phyloP scores from a whole-genome alignment of 805 yeast species.

The Lachancea sp. region DNA sequence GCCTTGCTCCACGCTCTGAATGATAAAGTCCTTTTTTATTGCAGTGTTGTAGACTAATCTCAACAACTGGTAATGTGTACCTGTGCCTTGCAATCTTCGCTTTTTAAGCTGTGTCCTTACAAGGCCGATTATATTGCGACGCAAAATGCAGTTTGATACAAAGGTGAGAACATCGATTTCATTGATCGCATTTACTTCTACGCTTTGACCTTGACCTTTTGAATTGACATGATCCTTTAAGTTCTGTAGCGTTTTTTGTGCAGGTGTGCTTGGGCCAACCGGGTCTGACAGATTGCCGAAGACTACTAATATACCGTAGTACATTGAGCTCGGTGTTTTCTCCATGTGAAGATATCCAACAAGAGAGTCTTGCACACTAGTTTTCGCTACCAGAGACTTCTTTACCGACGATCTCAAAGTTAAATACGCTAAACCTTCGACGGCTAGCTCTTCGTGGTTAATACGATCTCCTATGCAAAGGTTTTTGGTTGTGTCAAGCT shows the following conservation, averaged over 20 bases:
- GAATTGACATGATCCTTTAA: constrained; percentile 30
- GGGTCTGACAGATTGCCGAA: constrained; percentile 32
- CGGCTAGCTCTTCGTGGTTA: constrained; percentile 12
- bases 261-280: constrained; percentile 7
- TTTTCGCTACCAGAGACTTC: constrained; percentile 35
- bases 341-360: constrained; percentile 19
- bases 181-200: constrained; percentile 14
- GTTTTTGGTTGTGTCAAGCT: constrained; percentile 8
- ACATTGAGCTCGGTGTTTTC: constrained; percentile 12
- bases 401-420: constrained; percentile 38
- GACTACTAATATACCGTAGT: constrained; percentile 33
- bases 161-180: constrained; percentile 20
- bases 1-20: constrained; percentile 42
- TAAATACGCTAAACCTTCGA: constrained; percentile 49
- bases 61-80: constrained; percentile 30
- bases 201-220: constrained; percentile 18
- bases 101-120: constrained; percentile 12
- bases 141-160: constrained; percentile 18
- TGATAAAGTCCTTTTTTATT: constrained; percentile 16
- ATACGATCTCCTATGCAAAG: neutral
- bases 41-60: constrained; percentile 31
- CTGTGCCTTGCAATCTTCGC: constrained; percentile 12
- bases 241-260: constrained; percentile 23
- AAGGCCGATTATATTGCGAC: constrained; percentile 19
- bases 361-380: constrained; percentile 30